Conservation (phyloP, 2,329 filamentous ascomycete species). For the Aureobasidium subglaciale region DNA sequence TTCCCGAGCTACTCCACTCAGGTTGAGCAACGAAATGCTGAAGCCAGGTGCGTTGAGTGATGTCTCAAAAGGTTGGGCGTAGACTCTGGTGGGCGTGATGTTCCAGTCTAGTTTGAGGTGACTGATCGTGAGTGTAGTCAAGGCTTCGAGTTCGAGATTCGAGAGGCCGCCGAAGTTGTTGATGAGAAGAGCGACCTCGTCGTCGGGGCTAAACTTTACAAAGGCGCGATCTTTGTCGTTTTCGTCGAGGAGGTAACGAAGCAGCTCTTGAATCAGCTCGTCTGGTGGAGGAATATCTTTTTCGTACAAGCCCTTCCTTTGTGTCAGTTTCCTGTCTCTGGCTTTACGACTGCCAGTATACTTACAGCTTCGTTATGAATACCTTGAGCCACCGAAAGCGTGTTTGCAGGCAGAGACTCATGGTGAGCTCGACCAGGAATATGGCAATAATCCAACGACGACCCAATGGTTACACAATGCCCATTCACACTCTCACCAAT, state of each 20-base stretch:
- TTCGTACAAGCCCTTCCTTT: conserved; percentile 36
- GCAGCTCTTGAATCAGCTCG: conserved; percentile 42
- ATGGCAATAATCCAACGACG: conserved; percentile 47
- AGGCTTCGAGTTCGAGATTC: conserved; percentile 41
- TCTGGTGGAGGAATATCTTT: conserved; percentile 43
- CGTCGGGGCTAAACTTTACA: conserved; percentile 39
- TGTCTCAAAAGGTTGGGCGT: conserved; percentile 45
- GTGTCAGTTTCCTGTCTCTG: neutral
- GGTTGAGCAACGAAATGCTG: conserved; percentile 48
- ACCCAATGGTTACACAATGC: conserved; percentile 44
- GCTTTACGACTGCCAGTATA: neutral
- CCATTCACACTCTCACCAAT: conserved; percentile 39
- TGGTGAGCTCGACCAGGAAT: conserved; percentile 46
- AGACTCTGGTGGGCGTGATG: conserved; percentile 42
- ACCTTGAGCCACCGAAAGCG: conserved; percentile 40
- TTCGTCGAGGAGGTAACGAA: conserved; percentile 42
- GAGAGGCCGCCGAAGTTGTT: conserved; percentile 46
- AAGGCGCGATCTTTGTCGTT: conserved; percentile 43
- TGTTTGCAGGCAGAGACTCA: conserved; percentile 32
- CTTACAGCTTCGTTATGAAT: conserved; percentile 46
- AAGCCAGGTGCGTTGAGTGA: conserved; percentile 51
- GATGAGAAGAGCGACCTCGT: conserved; percentile 41
- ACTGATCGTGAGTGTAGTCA: conserved; percentile 36
- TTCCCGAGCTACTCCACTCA: conserved; percentile 39
- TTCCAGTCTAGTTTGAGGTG: conserved; percentile 42